phyloP scores from a whole-genome alignment of 352 stramenopile genomes.

The Phytophthora macrochlamydospora region DNA sequence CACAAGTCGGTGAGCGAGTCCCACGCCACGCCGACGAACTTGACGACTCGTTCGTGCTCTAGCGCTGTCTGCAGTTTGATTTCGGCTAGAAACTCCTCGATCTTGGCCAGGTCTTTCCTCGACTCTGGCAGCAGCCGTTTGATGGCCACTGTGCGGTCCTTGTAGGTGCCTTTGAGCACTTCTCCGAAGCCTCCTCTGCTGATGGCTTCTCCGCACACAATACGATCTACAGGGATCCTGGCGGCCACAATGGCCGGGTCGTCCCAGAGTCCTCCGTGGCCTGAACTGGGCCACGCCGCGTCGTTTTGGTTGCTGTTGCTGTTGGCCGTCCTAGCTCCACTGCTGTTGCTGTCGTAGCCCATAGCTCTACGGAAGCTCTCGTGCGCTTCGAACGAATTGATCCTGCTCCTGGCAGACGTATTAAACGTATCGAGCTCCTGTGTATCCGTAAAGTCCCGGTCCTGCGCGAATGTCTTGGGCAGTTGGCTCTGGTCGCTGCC shows the following conservation, averaged over 20 bases:
- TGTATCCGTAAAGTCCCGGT: constrained; percentile 17
- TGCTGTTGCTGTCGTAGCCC: constrained; percentile 29
- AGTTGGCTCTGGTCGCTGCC: constrained; percentile 9
- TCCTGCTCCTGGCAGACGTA: constrained; percentile 26
- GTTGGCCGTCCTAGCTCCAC: constrained; percentile 14
- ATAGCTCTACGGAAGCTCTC: constrained; percentile 32
- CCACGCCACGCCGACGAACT: constrained; percentile 49
- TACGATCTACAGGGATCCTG: constrained; percentile 52
- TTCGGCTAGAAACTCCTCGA: constrained; percentile 62
- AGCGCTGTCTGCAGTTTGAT: constrained; percentile 44
- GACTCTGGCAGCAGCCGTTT: constrained; percentile 53
- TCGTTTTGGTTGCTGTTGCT: constrained; percentile 30
- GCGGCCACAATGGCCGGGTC: constrained; percentile 53
- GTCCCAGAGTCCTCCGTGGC: constrained; percentile 42
- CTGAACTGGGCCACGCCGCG: constrained; percentile 24
- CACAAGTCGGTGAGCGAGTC: constrained; percentile 45
- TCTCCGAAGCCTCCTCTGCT: constrained; percentile 57
- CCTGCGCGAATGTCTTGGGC: constrained; percentile 9
- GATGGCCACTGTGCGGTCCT: constrained; percentile 44
- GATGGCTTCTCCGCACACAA: constrained; percentile 36
- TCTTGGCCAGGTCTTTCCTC: constrained; percentile 40
- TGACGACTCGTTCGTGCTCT: constrained; percentile 41
- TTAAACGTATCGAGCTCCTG: constrained; percentile 25
- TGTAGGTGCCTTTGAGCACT: constrained; percentile 49
- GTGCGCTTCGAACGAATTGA: constrained; percentile 31